Base-by-base conservation (phyloP, 257 asterid species). In the Solanum sitiens region DNA sequence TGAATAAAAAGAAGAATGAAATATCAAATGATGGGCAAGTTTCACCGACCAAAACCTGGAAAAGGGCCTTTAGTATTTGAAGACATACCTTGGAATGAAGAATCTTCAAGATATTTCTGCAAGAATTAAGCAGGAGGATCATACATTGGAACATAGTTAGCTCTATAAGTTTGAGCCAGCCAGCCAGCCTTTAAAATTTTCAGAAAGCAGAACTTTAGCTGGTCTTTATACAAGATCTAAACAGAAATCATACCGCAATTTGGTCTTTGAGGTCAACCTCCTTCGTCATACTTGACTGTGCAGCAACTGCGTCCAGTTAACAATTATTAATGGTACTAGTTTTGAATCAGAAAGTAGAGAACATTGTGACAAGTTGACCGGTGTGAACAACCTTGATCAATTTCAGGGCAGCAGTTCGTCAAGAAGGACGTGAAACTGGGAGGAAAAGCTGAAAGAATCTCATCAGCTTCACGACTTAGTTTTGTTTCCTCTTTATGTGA, bases 371-470 rank as follows among this genome's bases (percentile, higher is more conserved):
- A 33, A 30, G 85, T 47, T 32, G 42, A 47, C 44, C 21, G 82
- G 44, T 72, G 80, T 13, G 61, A 59, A 85, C 37, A 87, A 89
- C 96, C 94, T 88, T 92, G 90, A 75, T 90, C 88, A 87, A 87
- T 91, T 89, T 91, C 90, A 77, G 98, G 93, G 88, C 90, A 85
- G 87, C 96, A 94, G 92, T 91, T 93, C 90, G 83, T 92, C 89
- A 96, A 84, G 89, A 95, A 89, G 56, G 96, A 93, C 5, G 95
- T 90, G 92, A 95, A 96, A 91, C 98, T 93, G 83, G 98, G 99
- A 87, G 99, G 98, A 86, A 92, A 93, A 16, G 82, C 74, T 11
- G 92, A 63, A 86, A 87, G 87, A 50, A 89, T 73, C 77, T 86
- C 93, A 59, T 90, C 94, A 87, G 89, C 91, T 89, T 90, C 91